phyloP scores from a whole-genome alignment of 192 early-diverging fungal genomes.

The Entomortierella lignicola region DNA sequence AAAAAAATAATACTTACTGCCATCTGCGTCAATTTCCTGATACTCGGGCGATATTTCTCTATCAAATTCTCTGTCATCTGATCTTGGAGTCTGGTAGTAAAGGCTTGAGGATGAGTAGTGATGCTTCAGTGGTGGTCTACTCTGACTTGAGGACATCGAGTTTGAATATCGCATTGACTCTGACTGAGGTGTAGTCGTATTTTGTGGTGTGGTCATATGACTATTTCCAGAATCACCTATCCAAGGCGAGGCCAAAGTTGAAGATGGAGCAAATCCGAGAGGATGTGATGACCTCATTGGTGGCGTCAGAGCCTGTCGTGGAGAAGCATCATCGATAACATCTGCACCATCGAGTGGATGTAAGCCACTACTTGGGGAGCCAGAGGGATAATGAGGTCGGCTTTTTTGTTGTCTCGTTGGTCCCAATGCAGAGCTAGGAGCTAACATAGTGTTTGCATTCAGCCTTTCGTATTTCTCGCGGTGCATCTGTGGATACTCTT shows the following conservation, averaged over 20 bases:
- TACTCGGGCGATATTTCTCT: constrained; percentile 34
- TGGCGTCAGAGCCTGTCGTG: constrained; percentile 19
- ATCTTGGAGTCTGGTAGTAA: constrained; percentile 29
- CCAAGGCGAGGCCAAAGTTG: constrained; percentile 16
- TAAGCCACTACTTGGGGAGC: constrained; percentile 8
- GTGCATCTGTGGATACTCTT: constrained; percentile 39
- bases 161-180: constrained; percentile 38
- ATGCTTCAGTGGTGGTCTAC: constrained; percentile 21
- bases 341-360: constrained; percentile 22
- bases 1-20: constrained; percentile 25
- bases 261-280: neutral
- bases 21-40: constrained; percentile 25
- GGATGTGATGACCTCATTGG: constrained; percentile 9
- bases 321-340: neutral
- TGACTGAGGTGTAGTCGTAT: neutral
- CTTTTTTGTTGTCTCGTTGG: constrained; percentile 15
- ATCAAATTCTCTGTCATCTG: constrained; percentile 23
- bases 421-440: constrained; percentile 13
- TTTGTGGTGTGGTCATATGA: neutral
- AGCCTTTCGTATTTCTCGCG: constrained; percentile 47
- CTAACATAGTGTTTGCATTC: constrained; percentile 33
- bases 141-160: constrained; percentile 4
- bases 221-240: neutral
- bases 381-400: constrained; percentile 9
- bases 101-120: constrained; percentile 23